Evolutionary conservation across 441 rosid species (phyloP).

Genomic region (Pelargonium myrrhifolium): DNA sequence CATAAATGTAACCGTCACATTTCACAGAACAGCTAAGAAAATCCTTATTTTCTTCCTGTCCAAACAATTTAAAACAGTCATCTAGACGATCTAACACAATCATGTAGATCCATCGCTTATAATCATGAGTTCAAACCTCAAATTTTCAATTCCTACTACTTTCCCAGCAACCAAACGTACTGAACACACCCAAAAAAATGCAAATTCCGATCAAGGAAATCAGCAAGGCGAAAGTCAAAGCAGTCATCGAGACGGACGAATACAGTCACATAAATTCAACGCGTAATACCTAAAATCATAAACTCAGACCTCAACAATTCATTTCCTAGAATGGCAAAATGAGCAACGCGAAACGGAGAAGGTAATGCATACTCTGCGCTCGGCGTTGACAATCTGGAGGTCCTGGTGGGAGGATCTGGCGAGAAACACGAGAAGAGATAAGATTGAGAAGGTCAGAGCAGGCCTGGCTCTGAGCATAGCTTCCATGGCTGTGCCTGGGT

Average conservation of each 20-base stretch:
- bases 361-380: slow-evolving; percentile 60
- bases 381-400: slow-evolving; percentile 76
- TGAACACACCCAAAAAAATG: background rate
- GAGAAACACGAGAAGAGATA: slow-evolving; percentile 30
- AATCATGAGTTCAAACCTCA: background rate
- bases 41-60: background rate
- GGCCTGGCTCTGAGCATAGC: slow-evolving; percentile 25
- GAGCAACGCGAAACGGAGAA: background rate
- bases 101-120: background rate
- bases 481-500: slow-evolving; percentile 32
- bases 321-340: too few relatives aligned
- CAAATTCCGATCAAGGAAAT: background rate
- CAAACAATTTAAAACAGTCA: background rate
- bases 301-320: background rate
- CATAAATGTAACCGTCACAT: background rate
- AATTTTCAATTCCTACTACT: background rate
- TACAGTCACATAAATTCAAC: background rate
- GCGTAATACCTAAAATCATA: background rate
- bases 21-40: background rate
- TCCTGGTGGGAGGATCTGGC: slow-evolving; percentile 39
- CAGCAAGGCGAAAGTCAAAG: background rate
- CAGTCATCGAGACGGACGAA: background rate
- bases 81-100: background rate
- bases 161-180: background rate
- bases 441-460: slow-evolving; percentile 29